Base-by-base conservation (phyloP, 306 rosid genomes). In the Prunus padus region DNA sequence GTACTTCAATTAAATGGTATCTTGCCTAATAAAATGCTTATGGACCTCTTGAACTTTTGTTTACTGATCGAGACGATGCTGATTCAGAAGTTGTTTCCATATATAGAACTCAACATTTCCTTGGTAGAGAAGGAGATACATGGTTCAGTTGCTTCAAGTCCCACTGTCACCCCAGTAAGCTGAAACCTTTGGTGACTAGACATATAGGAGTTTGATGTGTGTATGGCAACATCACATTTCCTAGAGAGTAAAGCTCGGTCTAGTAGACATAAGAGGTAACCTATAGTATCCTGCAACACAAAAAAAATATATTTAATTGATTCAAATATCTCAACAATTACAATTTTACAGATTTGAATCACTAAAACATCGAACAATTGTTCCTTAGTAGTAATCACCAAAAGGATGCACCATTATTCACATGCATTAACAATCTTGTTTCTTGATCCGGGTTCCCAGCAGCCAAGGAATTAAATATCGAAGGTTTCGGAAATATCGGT, bases 231-330 rank as follows among this genome's bases (percentile, higher is more conserved):
- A 72, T 88, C 93, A 61, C 96, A 88, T 65, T 88, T 88, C 78
- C 90, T 72, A 82, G 91, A 90, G 62, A 90, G 82, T 68, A 90
- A 72, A 72, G 96, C 93, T 51, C 90, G 86, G 73, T 90, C 96
- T 80, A 87, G 86, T 47, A 90, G 67, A 85, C 96, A 90, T 74
- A 90, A 90, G 87, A 90, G 85, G 83, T 83, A 85, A 47, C 96
- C 89, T 72, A 85, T 40, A 11, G 82, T 50, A 76, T 90, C 93
- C 89, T 90, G 90, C 75, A 73, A 44, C 37, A 40, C 15, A 23
- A 28, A 31, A 3, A 9, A 25, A 47, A 12, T 1, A 28, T 30
- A 18, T 44, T 8, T 16, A 46, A 30, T 15, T 30, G 5, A 14
- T 28, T 14, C 62, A 30, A 28, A 18, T 6, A 51, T 51, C 59